Conservation (phyloP, 169 alveolate genomes). For the Haemoproteus tartakovskyi region DNA sequence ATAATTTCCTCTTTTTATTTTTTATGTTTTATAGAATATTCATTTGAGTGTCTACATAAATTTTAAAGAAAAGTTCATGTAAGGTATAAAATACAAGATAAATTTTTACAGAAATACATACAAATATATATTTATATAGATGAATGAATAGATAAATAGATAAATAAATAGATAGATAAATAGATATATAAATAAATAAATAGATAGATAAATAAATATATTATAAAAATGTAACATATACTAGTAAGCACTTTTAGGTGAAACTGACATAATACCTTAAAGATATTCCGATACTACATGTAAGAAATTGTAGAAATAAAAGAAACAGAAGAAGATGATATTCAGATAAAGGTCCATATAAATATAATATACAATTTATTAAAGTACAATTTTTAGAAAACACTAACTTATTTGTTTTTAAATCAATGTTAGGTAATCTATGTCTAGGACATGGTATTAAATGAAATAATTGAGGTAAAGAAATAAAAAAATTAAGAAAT, state of each 20-base stretch:
- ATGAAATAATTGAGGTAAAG: conserved; percentile 88
- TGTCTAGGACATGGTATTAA: conserved; percentile 90
- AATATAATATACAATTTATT: conserved; percentile 82
- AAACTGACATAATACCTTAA: conserved; percentile 76
- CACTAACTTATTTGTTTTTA: conserved; percentile 79
- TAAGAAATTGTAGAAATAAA: conserved; percentile 78
- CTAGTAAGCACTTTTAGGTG: neutral
- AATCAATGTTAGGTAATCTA: conserved; percentile 85
- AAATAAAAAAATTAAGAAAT: conserved; percentile 85
- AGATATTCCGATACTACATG: conserved; percentile 80
- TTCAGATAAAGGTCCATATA: conserved; percentile 89
- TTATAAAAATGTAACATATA: too few species aligned
- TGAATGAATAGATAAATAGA: too few species aligned
- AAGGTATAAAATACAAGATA: too few species aligned
- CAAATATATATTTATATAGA: too few species aligned
- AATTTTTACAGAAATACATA: too few species aligned
- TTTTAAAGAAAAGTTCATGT: too few species aligned
- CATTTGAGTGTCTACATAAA: too few species aligned
- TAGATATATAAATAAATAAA: too few species aligned
- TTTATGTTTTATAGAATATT: too few species aligned
- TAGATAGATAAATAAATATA: too few species aligned
- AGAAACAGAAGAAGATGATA: conserved; percentile 78
- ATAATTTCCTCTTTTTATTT: too few species aligned
- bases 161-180: too few species aligned
- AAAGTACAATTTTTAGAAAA: conserved; percentile 85